A percentile compares a stretch with the other conserved stretches of the same genome.
Conservation (phyloP, 2,329 filamentous ascomycete species). For the Fusarium camptoceras region DNA sequence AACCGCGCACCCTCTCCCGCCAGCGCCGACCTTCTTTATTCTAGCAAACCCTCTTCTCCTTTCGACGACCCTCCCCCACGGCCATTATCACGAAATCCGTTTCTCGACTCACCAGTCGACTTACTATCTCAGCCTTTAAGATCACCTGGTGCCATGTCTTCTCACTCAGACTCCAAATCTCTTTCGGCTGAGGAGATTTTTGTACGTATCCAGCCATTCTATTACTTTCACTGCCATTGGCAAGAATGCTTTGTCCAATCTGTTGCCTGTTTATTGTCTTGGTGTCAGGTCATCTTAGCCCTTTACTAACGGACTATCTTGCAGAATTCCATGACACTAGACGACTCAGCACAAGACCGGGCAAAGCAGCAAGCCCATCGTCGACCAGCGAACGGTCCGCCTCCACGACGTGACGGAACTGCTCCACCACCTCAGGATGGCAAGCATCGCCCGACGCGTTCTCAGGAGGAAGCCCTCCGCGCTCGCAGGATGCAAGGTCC, state of each 20-base stretch:
- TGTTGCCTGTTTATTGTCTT: not conserved
- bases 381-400: slow-evolving; percentile 49
- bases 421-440: slow-evolving; percentile 56
- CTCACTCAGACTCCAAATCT: slow-evolving; percentile 58
- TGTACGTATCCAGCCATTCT: slow-evolving; percentile 66
- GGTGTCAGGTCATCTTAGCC: not conserved
- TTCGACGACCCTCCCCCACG: slow-evolving; percentile 70
- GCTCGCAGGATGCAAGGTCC: slow-evolving; percentile 58
- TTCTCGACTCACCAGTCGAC: slow-evolving; percentile 68
- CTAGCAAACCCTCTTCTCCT: slow-evolving; percentile 63
- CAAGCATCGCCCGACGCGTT: slow-evolving; percentile 70
- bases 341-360: slow-evolving; percentile 60
- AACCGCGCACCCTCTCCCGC: slow-evolving; percentile 75
- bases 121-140: slow-evolving; percentile 53
- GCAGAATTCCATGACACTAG: slow-evolving; percentile 76
- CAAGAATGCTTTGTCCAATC: not conserved
- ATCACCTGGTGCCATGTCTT: slow-evolving; percentile 63
- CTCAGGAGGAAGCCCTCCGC: slow-evolving; percentile 73
- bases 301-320: slow-evolving; percentile 23
- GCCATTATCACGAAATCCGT: slow-evolving; percentile 79
- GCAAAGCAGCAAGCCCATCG: slow-evolving; percentile 55
- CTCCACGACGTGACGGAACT: slow-evolving; percentile 56
- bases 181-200: slow-evolving; percentile 77
- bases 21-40: slow-evolving; percentile 50
- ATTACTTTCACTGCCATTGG: not conserved